Evolutionary conservation across 495 filamentous ascomycete genomes (phyloP), one percentile per base, ranked within the genome.

Genomic region (Penicillium riverlandense): DNA sequence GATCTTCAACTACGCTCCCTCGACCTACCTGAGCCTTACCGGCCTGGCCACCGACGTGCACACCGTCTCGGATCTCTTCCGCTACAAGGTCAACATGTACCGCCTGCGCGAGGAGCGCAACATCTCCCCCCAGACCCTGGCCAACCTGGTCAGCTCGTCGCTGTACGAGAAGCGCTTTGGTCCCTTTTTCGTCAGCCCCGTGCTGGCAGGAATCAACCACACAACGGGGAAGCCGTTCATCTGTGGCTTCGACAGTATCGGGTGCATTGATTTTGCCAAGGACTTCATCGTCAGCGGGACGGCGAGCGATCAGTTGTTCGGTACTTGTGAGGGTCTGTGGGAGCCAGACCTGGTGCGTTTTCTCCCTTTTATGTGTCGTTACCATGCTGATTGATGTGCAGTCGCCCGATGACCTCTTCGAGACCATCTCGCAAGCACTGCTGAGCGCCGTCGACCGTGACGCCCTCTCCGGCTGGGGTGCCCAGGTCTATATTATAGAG

Each of bases 71-170:
- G 92, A 98, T 70, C 87, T 96, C 52, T 92, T 98, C 78, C 89
- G 92, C 58, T 96, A 92, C 78, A 98, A 98, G 75, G 89, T 96
- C 57, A 98, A 98, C 77, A 90, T 98, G 88, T 98, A 98, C 80
- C 88, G 92, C 33, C 81, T 98, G 54, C 88, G 92, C 57, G 92
- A 98, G 72, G 92, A 97, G 74, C 90, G 92, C 52, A 76, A 86
- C 69, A 96, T 97, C 72, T 83, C 86, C 34, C 92, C 92, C 13
- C 76, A 86, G 68, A 98, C 92, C 37, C 83, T 97, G 70, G 91
- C 92, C 61, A 96, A 97, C 73, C 81, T 98, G 41, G 91, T 98
- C 57, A 88, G 82, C 60, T 85, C 79, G 48, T 81, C 76, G 46
- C 74, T 98, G 58, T 98, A 98, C 73, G 92, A 98, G 77, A 80